phyloP scores from a whole-genome alignment of 2,329 filamentous ascomycete genomes.

The Aspergillus fructus region DNA sequence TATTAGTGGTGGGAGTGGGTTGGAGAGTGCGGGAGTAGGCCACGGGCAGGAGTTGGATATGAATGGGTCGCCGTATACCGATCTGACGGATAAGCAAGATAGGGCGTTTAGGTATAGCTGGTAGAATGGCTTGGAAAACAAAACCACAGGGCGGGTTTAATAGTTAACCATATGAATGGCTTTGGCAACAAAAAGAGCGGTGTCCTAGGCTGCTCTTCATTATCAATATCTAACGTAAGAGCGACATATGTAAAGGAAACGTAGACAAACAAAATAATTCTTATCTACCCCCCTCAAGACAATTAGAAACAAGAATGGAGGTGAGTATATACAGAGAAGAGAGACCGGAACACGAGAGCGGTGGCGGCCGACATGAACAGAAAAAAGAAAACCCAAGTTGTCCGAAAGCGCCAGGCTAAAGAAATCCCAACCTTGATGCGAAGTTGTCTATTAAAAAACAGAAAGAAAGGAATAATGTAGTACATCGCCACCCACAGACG shows the following conservation, averaged over 20 bases:
- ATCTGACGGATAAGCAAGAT: background rate
- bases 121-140: background rate
- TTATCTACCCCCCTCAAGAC: too few species aligned
- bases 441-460: slow-evolving; percentile 1
- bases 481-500: background rate
- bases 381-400: background rate
- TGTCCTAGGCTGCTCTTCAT: too few species aligned
- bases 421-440: slow-evolving; percentile 3
- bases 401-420: slow-evolving; percentile 4
- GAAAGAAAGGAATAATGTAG: background rate
- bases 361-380: background rate
- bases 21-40: background rate
- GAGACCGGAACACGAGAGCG: background rate
- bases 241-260: background rate
- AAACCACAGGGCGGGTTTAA: too few species aligned
- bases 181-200: too few species aligned
- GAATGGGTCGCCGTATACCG: background rate
- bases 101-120: background rate
- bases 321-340: background rate
- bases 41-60: background rate
- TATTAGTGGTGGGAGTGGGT: background rate
- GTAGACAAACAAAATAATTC: background rate
- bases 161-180: too few species aligned
- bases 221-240: too few species aligned
- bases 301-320: background rate